These are phyloP conservation scores for Microglena sp. DNA, from an alignment of 139 green algal genomes.

Conservation along the genomic window DNA sequence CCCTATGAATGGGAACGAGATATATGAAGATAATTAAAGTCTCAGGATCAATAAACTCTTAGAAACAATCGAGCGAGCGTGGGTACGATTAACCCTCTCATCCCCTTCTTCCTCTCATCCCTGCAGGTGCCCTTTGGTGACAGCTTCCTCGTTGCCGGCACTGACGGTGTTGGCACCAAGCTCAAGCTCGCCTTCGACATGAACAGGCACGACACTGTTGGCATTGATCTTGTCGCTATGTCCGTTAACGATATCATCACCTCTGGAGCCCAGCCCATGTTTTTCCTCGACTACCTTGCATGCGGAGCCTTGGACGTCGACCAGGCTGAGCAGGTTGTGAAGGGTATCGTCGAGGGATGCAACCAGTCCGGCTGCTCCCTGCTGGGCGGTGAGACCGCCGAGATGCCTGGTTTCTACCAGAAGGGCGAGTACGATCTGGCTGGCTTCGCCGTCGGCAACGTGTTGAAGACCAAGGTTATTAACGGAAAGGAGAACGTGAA, in stretches of 20 bases:
- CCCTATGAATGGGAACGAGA: no score
- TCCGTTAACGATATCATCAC: slow-evolving; percentile 96
- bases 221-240: slow-evolving; percentile 96
- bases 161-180: slow-evolving; percentile 96
- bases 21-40: no score
- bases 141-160: slow-evolving; percentile 89
- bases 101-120: no score
- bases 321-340: slow-evolving; percentile 71
- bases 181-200: slow-evolving; percentile 96
- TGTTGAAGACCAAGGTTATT: slow-evolving; percentile 88
- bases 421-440: slow-evolving; percentile 96
- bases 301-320: slow-evolving; percentile 89
- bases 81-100: no score
- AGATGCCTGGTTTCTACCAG: slow-evolving; percentile 98
- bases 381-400: slow-evolving; percentile 92
- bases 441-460: slow-evolving; percentile 93
- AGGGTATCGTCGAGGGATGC: slow-evolving; percentile 96
- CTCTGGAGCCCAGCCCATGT: slow-evolving; percentile 86
- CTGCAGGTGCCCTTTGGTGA: slow-evolving; percentile 92
- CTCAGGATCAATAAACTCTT: no score
- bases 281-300: slow-evolving; percentile 99
- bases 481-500: slow-evolving; percentile 68
- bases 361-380: slow-evolving; percentile 75
- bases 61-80: no score
- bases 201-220: slow-evolving; percentile 49